Base-by-base conservation (phyloP, 164 flowering plant genomes). In the Vitis riparia region DNA sequence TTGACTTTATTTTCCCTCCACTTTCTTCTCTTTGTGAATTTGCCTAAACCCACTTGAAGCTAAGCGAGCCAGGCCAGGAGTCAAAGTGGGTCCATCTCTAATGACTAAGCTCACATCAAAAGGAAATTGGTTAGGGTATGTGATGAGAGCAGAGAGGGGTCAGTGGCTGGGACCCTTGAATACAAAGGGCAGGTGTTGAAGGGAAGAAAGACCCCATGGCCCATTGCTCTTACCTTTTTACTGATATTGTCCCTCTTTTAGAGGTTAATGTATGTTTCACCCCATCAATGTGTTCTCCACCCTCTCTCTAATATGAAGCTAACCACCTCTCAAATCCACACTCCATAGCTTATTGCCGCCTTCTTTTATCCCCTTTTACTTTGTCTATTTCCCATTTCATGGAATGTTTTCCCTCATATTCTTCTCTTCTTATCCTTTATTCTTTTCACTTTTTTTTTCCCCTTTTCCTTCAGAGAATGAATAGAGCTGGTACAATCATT, bases 11-110 rank as follows among this genome's bases (percentile, higher is more conserved):
- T 37, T 37, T 19, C 27, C 59, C 15, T 8, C 55, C 59, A 5
- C 44, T 37, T 37, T 37, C 44, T 37, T 37, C 44, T 37, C 44
- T 37, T 37, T 56, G 11, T 56, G 16, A n/a, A 16, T 56, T 10
- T 8, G 27, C 16, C 16, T 23, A 59, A 59, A 51, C 7, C 29
- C 2, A 56, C 57, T 29, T n/a, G 16, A 57, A 65, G 59, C 58
- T 27, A 47, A 52, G 32, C 51, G 52, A 32, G 68, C 64, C 19
- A 68, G 66, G 71, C 72, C 68, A 51, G 51, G 50, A 29, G 71
- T 68, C 71, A 74, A 74, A 74, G 72, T 68, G 76, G 76, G 72
- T 68, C 76, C 76, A 58, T 13, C 49, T 3, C 37, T 50, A 60
- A 73, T 73, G 75, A 74, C 67, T 55, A 58, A 62, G 65, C 71